A percentile compares a stretch with the other conserved stretches of the same genome.
phyloP scores from a whole-genome alignment of 805 yeast species.

The Candida nonsorbophila region DNA sequence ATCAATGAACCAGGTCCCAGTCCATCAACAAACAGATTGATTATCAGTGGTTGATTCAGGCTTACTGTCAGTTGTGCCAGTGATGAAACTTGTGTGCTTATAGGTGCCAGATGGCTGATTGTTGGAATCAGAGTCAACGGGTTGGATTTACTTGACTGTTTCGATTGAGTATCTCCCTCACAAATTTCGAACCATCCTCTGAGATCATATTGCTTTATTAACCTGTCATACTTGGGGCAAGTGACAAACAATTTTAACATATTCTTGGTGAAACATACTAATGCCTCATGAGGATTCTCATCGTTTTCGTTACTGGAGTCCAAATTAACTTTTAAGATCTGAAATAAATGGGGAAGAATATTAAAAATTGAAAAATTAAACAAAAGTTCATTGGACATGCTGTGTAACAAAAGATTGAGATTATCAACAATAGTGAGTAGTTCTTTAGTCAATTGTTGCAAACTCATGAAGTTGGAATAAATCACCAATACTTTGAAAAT shows the following conservation, averaged over 20 bases:
- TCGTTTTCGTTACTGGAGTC: slow-evolving; percentile 16
- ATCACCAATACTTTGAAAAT: slow-evolving; percentile 18
- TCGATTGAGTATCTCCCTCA: slow-evolving; percentile 17
- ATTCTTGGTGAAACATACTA: slow-evolving; percentile 51
- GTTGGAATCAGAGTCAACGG: too few species aligned
- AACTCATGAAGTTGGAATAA: slow-evolving; percentile 12
- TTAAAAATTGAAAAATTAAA: slow-evolving; percentile 27
- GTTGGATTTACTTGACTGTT: too few species aligned
- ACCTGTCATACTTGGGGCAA: slow-evolving; percentile 6
- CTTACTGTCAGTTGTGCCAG: too few species aligned
- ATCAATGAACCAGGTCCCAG: too few species aligned
- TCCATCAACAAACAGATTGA: too few species aligned
- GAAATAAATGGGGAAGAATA: slow-evolving; percentile 25
- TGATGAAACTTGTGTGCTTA: too few species aligned
- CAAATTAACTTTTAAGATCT: slow-evolving; percentile 20
- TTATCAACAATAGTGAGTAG: slow-evolving; percentile 11
- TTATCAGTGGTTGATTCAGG: too few species aligned
- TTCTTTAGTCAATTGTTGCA: slow-evolving; percentile 12
- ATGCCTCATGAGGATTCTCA: slow-evolving; percentile 7
- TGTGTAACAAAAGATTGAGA: slow-evolving; percentile 8
- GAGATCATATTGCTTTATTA: slow-evolving; percentile 1
- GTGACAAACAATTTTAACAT: slow-evolving; percentile 37
- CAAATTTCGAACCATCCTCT: slow-evolving; percentile 7
- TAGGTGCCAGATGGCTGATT: too few species aligned
- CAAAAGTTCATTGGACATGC: slow-evolving; percentile 7